These are phyloP conservation scores for Colletotrichum agaves DNA, from an alignment of 2,329 filamentous ascomycete species.

Conservation along the genomic window DNA sequence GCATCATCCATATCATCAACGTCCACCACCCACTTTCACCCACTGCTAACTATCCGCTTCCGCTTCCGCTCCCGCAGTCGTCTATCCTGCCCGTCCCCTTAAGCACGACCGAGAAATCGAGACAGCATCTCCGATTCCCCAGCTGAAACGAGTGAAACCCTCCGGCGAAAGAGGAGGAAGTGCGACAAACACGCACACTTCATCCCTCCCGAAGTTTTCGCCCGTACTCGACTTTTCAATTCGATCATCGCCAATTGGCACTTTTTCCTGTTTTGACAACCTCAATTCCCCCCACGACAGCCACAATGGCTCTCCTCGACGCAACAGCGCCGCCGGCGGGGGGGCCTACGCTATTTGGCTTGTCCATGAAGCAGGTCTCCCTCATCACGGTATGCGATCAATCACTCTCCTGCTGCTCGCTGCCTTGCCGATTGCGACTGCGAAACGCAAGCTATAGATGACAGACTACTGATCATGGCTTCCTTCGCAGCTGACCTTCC, in stretches of 20 bases:
- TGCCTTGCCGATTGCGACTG: too few relatives aligned
- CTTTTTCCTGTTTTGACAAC: slow-evolving; percentile 5
- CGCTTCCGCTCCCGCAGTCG: neutral
- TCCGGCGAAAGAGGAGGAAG: neutral
- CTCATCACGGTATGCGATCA: slow-evolving; percentile 49
- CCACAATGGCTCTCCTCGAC: slow-evolving; percentile 56
- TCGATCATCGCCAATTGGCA: slow-evolving; percentile 2
- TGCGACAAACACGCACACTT: neutral
- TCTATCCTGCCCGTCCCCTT: neutral
- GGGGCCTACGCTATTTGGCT: slow-evolving; percentile 62
- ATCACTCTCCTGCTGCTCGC: neutral
- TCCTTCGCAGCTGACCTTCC: slow-evolving; percentile 73
- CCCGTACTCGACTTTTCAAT: neutral
- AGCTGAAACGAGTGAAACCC: slow-evolving; percentile 14
- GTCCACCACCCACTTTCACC: neutral
- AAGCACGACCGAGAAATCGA: slow-evolving; percentile 17
- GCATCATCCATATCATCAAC: neutral
- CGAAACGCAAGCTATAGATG: neutral
- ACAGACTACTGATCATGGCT: slow-evolving; percentile 36
- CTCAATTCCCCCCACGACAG: slow-evolving; percentile 4
- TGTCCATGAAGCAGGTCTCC: slow-evolving; percentile 76
- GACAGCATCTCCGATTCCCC: slow-evolving; percentile 2
- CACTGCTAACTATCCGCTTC: neutral
- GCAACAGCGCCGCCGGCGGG: slow-evolving; percentile 49
- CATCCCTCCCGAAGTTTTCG: neutral